Evolutionary conservation across 1,284 basidiomycete species (phyloP).

Genomic region (Tilletia horrida): DNA sequence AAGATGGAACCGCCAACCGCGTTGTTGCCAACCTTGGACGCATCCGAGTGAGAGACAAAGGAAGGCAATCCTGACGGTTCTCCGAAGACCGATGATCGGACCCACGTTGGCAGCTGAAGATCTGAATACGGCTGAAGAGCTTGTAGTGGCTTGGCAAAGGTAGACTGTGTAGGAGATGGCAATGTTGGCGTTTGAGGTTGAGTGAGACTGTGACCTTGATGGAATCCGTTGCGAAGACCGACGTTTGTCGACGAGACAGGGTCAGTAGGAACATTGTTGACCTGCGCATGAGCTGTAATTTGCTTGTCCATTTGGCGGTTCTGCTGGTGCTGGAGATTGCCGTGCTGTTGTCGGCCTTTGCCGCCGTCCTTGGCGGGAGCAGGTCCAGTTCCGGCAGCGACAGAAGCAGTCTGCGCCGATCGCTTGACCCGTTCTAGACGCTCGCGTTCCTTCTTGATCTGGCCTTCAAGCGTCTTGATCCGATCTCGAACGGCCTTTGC

Average conservation of each 20-base stretch:
- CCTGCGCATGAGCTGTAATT: no score
- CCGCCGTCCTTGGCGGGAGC: no score
- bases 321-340: not conserved
- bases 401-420: conserved; percentile 1
- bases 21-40: not conserved
- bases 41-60: not conserved
- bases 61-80: not conserved
- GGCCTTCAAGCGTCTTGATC: conserved; percentile 16
- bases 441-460: conserved; percentile 18
- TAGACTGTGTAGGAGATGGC: no score
- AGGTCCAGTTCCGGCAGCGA: not conserved
- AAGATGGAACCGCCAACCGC: no score
- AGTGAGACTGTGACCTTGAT: no score
- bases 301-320: not conserved
- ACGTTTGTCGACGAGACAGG: no score
- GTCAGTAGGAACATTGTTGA: no score
- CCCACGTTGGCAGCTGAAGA: conserved; percentile 5
- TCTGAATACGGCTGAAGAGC: not conserved
- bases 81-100: conserved; percentile 2
- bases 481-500: conserved; percentile 12
- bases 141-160: no score
- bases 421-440: conserved; percentile 12
- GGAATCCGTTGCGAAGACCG: no score
- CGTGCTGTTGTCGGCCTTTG: no score
- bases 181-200: no score